Base-by-base conservation (phyloP, 1,284 basidiomycete species). In the Leccinum solheimii region DNA sequence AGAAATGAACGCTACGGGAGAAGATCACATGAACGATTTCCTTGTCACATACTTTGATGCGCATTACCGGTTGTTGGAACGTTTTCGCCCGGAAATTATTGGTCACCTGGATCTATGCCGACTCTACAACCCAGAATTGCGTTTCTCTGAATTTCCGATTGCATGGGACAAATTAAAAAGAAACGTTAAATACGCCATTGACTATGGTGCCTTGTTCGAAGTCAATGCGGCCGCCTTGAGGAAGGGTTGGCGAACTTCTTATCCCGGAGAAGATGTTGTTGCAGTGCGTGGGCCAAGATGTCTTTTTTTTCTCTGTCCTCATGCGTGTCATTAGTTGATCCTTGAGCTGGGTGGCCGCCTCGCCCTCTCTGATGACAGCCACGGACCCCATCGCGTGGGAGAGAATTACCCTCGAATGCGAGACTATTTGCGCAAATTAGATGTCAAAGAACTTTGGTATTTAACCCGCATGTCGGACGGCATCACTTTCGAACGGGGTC, bases 41-140 rank as follows among this genome's bases (percentile, higher is more conserved):
- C 80, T 96, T 21, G 78, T 77, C 16, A 73, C 80, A 3, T 98
- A 97, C 77, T 89, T 97, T 66, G 94, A 97, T 70, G 83, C 86
- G 5, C 95, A 98, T 69, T 86, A 84, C 72, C 79, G 82, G 43
- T 75, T 98, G 43, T 70, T 97, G 49, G 69, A 78, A 55, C 81
- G 83, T 7, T 86, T 94, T 72, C 84, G 83, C 59, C 97, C 97
- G 11, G 94, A 97, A 74, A 83, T 99, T 43, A 83, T 99, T 58
- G 97, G 95, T 0, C 97, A 99, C 76, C 83, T 98, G 66, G 97
- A 99, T 76, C 83, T 96, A 1, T 95, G 91, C 72, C 84, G 93
- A 3, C 81, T 97, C 16, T 97, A 90, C 79, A 79, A 80, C 34
- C 91, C 94, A 1, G 65, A 75, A 19, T 72, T 91, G 53, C 73